These are phyloP conservation scores for Phytophthora quininea DNA, from an alignment of 352 stramenopile genomes.

Conservation along the genomic window DNA sequence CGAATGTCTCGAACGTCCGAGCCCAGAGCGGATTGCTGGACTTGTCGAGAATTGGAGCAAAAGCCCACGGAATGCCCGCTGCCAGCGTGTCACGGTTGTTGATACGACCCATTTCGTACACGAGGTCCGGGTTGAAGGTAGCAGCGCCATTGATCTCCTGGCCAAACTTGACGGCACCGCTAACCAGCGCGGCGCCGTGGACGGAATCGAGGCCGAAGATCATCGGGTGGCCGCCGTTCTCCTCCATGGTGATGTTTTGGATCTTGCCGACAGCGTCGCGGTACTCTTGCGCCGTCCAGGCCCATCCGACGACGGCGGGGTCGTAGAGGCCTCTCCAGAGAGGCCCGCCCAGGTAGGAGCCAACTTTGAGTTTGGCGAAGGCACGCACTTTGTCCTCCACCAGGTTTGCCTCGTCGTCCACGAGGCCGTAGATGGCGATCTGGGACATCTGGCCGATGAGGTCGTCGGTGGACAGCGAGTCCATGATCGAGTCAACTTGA, in stretches of 20 bases:
- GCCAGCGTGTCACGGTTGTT: background rate
- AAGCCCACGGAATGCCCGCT: background rate
- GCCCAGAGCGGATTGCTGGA: slow-evolving; percentile 1
- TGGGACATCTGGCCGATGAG: slow-evolving; percentile 88
- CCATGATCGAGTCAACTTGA: slow-evolving; percentile 16
- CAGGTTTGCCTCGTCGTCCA: slow-evolving; percentile 26
- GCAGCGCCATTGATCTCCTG: background rate
- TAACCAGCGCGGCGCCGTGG: slow-evolving; percentile 82
- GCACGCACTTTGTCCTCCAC: slow-evolving; percentile 18
- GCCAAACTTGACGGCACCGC: slow-evolving; percentile 6
- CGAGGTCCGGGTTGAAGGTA: slow-evolving; percentile 2
- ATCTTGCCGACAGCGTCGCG: slow-evolving; percentile 58
- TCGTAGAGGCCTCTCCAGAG: slow-evolving; percentile 53
- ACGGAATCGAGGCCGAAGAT: slow-evolving; percentile 88
- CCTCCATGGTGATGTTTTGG: slow-evolving; percentile 59
- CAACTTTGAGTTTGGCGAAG: slow-evolving; percentile 70
- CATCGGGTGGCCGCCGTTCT: slow-evolving; percentile 37
- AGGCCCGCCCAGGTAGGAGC: slow-evolving; percentile 79
- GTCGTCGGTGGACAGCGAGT: slow-evolving; percentile 6
- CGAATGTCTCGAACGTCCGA: slow-evolving; percentile 1
- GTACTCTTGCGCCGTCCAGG: slow-evolving; percentile 65
- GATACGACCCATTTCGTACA: slow-evolving; percentile 2
- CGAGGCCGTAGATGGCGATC: slow-evolving; percentile 69
- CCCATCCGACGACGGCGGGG: slow-evolving; percentile 85
- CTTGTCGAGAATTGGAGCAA: slow-evolving; percentile 3